A percentile compares a stretch with the other conserved stretches of the same genome.
These are phyloP conservation scores for Amylostereum areolatum DNA, from an alignment of 1,284 basidiomycete species.

Conservation along the genomic window DNA sequence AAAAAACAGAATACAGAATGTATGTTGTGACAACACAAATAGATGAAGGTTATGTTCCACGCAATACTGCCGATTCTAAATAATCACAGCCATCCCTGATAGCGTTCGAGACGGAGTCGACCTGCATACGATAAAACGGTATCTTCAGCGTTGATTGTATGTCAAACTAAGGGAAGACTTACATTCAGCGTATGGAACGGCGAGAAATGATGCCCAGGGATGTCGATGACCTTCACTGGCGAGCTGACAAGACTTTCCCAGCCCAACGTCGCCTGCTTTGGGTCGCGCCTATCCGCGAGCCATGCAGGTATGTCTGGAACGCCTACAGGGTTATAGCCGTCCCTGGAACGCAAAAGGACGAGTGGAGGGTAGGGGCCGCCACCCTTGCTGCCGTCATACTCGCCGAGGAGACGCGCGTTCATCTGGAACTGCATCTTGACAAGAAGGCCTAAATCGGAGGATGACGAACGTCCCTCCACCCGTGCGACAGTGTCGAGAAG, in stretches of 20 bases:
- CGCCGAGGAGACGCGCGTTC: constrained; percentile 33
- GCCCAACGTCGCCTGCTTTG: constrained; percentile 26
- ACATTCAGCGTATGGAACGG: constrained; percentile 51
- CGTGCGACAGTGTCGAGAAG: constrained; percentile 33
- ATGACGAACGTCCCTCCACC: constrained; percentile 11
- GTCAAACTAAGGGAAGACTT: constrained; percentile 18
- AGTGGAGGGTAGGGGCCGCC: constrained; percentile 25
- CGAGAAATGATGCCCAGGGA: constrained; percentile 64
- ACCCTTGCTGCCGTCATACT: constrained; percentile 27
- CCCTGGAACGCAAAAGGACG: constrained; percentile 38
- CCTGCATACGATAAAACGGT: background rate
- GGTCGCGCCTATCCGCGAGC: constrained; percentile 42
- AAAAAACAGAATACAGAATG: no score
- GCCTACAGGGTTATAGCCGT: constrained; percentile 30
- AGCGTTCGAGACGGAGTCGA: background rate
- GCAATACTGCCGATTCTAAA: background rate
- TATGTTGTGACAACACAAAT: no score
- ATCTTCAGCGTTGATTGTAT: background rate
- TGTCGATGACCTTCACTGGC: constrained; percentile 40
- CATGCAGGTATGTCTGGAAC: constrained; percentile 35
- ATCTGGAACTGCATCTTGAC: constrained; percentile 35
- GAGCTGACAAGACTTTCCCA: constrained; percentile 43
- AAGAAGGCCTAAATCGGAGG: constrained; percentile 11
- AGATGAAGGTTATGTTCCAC: no score
- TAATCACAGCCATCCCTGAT: background rate